Conservation (phyloP, 2,329 filamentous ascomycete species). For the Fusarium ambrosium region DNA sequence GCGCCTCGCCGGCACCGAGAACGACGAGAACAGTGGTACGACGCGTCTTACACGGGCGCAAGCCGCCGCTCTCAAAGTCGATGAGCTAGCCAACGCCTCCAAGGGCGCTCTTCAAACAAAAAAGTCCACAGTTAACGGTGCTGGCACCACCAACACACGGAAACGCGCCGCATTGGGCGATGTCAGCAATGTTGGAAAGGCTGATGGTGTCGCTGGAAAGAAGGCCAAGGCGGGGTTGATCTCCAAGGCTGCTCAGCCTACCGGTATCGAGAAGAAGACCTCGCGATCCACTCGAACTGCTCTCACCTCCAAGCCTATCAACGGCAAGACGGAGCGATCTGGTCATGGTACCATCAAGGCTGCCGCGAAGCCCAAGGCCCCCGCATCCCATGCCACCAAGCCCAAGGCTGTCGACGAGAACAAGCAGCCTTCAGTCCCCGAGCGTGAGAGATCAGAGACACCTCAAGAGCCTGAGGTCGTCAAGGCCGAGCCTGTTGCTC, state of each 20-base stretch:
- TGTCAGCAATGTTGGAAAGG: constrained; percentile 94
- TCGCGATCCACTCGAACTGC: constrained; percentile 73
- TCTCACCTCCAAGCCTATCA: constrained; percentile 75
- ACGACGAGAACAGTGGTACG: constrained; percentile 87
- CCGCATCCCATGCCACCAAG: constrained; percentile 65
- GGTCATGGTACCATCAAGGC: constrained; percentile 75
- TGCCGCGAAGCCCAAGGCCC: constrained; percentile 74
- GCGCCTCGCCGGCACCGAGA: constrained; percentile 88
- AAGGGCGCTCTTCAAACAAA: constrained; percentile 79
- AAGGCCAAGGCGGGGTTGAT: constrained; percentile 81
- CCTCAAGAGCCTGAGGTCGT: constrained; percentile 41
- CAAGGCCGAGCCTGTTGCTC: constrained; percentile 16
- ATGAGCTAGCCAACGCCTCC: constrained; percentile 69
- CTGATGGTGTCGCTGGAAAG: constrained; percentile 78
- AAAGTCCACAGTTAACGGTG: constrained; percentile 68
- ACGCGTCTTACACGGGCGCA: constrained; percentile 95
- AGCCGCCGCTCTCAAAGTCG: constrained; percentile 79
- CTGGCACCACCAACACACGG: constrained; percentile 65
- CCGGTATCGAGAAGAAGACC: constrained; percentile 80
- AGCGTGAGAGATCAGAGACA: constrained; percentile 55
- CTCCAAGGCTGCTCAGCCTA: constrained; percentile 84
- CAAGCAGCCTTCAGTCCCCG: constrained; percentile 66
- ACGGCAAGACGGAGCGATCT: constrained; percentile 78
- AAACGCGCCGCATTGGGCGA: constrained; percentile 91
- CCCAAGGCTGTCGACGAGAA: constrained; percentile 74